These are phyloP conservation scores for Colletotrichum lupini DNA, from an alignment of 2,329 filamentous ascomycete genomes.

Conservation along the genomic window DNA sequence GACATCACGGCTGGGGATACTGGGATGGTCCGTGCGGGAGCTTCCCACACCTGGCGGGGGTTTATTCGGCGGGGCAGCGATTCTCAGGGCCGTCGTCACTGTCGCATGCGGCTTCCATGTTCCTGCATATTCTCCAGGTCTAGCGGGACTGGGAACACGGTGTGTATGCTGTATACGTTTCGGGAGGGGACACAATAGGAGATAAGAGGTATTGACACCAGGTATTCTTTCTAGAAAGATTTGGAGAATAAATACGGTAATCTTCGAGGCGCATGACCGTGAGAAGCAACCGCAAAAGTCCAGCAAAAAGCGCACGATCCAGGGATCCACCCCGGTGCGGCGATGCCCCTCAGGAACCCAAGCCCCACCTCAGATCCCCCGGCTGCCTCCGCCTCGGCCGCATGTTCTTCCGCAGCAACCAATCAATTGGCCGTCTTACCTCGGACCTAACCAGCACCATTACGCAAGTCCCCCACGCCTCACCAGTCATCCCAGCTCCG, in stretches of 20 bases:
- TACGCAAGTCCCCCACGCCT: conserved; percentile 28
- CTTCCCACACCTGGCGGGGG: conserved; percentile 4
- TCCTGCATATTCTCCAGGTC: conserved; percentile 13
- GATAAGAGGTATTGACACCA: no score
- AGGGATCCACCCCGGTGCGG: background rate
- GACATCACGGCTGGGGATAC: conserved; percentile 19
- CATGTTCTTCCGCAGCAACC: conserved; percentile 6
- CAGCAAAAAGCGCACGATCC: background rate
- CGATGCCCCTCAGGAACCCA: background rate
- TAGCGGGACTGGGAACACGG: background rate
- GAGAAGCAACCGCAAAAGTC: background rate
- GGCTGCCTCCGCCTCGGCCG: conserved; percentile 1
- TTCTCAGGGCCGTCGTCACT: background rate
- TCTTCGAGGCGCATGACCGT: background rate
- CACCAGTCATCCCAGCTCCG: conserved; percentile 7
- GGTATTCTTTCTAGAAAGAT: no score
- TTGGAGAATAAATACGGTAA: no score
- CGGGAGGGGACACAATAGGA: no score
- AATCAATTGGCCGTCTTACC: background rate
- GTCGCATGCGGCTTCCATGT: background rate
- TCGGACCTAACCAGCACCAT: background rate
- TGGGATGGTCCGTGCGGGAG: conserved; percentile 21
- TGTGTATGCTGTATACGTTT: background rate
- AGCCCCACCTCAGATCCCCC: background rate
- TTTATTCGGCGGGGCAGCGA: conserved; percentile 24